phyloP scores from a whole-genome alignment of 179 eudicot genomes.

The Dionaea muscipula region DNA sequence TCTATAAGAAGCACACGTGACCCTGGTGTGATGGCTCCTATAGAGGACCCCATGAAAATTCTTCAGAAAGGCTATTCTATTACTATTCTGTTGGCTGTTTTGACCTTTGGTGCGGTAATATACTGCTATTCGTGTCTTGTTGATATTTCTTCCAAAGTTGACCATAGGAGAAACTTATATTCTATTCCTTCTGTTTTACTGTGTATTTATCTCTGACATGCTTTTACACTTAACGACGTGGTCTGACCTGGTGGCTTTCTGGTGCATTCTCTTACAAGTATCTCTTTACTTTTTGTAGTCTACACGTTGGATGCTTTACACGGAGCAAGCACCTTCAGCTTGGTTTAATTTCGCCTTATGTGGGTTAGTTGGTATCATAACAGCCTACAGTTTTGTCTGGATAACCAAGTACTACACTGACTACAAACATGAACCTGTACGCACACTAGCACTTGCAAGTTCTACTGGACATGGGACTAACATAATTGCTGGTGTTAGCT shows the following conservation, averaged over 20 bases:
- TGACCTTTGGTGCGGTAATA: slow-evolving; percentile 85
- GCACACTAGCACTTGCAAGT: slow-evolving; percentile 82
- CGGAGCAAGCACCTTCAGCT: slow-evolving; percentile 98
- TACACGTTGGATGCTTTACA: slow-evolving; percentile 92
- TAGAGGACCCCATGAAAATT: slow-evolving; percentile 88
- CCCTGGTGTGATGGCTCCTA: slow-evolving; percentile 35
- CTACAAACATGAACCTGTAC: slow-evolving; percentile 94
- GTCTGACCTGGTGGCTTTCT: not conserved
- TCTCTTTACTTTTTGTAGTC: slow-evolving; percentile 41
- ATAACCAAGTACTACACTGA: slow-evolving; percentile 90
- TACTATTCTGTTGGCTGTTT: slow-evolving; percentile 70
- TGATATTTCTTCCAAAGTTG: not conserved
- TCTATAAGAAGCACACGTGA: slow-evolving; percentile 79
- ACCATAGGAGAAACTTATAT: not conserved
- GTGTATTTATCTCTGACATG: not conserved
- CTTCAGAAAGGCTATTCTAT: slow-evolving; percentile 92
- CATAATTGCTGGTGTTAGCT: slow-evolving; percentile 93
- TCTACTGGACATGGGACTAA: slow-evolving; percentile 96
- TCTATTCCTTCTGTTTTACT: not conserved
- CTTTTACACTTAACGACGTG: not conserved
- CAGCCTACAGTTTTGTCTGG: slow-evolving; percentile 84
- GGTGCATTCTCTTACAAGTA: slow-evolving; percentile 5
- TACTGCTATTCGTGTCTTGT: not conserved
- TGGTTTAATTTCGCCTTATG: slow-evolving; percentile 90
- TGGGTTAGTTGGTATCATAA: slow-evolving; percentile 88